Evolutionary conservation across 129 eudicot genomes (phyloP).

Genomic region (Deinandra increscens): DNA sequence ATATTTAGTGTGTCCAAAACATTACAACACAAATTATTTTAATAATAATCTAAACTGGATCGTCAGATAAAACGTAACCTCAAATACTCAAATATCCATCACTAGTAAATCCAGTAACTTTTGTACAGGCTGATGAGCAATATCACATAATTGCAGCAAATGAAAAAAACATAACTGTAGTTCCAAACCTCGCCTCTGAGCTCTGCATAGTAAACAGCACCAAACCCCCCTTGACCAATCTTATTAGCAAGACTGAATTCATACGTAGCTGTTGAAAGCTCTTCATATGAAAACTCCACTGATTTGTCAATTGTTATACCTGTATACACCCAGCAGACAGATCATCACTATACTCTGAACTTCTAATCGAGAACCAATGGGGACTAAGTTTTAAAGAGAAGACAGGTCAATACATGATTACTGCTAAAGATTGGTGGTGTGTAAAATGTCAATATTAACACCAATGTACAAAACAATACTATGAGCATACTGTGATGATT

Average conservation of each 20-base stretch:
- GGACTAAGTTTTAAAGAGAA: constrained; percentile 29
- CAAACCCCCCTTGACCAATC: constrained; percentile 99
- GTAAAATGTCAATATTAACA: too few relatives aligned
- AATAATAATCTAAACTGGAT: too few relatives aligned
- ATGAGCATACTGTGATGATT: too few relatives aligned
- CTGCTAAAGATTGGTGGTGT: neutral
- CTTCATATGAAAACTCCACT: constrained; percentile 91
- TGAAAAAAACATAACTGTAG: constrained; percentile 10
- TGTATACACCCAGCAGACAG: constrained; percentile 46
- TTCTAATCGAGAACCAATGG: too few relatives aligned
- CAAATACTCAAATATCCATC: neutral
- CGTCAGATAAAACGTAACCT: neutral
- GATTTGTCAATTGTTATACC: constrained; percentile 83
- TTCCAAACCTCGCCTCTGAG: constrained; percentile 95
- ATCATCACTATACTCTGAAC: constrained; percentile 32
- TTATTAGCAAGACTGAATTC: constrained; percentile 73
- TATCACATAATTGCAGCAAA: too few relatives aligned
- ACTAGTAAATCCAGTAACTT: neutral
- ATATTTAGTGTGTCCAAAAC: too few relatives aligned
- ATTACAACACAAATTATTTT: neutral
- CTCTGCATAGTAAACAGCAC: constrained; percentile 91
- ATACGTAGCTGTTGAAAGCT: constrained; percentile 73
- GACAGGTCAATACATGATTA: constrained; percentile 3
- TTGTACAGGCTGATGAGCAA: neutral
- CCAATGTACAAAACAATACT: too few relatives aligned